Evolutionary conservation across 2,329 filamentous ascomycete genomes (phyloP), one percentile per base, ranked within the genome.

Genomic region (Xylariaceae sp.): DNA sequence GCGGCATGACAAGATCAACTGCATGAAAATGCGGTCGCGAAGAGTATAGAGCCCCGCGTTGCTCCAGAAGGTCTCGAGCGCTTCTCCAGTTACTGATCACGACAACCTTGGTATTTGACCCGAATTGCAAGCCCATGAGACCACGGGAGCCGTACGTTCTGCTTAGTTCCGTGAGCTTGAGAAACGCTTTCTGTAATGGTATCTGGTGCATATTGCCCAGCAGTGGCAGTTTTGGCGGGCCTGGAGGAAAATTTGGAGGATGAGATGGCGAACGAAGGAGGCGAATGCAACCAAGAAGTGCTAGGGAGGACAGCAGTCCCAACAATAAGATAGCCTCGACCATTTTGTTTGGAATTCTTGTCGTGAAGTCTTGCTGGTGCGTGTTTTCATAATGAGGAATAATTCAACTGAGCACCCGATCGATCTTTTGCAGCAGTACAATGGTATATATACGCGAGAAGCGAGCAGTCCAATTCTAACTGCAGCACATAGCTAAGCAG

Each of bases 151-250:
- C 57, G 32, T 58, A 56, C 13, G 44, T 54, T 11, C 40, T 44
- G 5, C 54, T 44, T 52, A 61, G 59, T 26, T 56, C 52, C 8
- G 58, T 51, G 50, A 65, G 58, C 23, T 53, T 30, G 21, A 64
- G 37, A 32, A 57, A 63, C 4, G 44, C 9, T 33, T 59, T 64
- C 4, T 43, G 23, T 0, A 53, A 16, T 1, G 61, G 55, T 23
- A 64, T 48, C 29, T 65, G 63, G 23, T 65, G 64, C 16, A 65
- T 53, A 16, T 66, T 66, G 2, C 61, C 63, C 3, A 66, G 29
- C 21, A 61, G 15, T 2, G 61, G 57, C 7, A 65, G 30, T 4
- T 48, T 27, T 8, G 60, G 59, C 6, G 64, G 63, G 4, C 61
- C 57, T 3, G 55, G 61, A 15, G 63, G 63, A 39, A 64, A 61